Percentiles rank a stretch among this genome's conserved stretches.
phyloP scores from a whole-genome alignment of 305 asterid species.

The Salvia sclarea region DNA sequence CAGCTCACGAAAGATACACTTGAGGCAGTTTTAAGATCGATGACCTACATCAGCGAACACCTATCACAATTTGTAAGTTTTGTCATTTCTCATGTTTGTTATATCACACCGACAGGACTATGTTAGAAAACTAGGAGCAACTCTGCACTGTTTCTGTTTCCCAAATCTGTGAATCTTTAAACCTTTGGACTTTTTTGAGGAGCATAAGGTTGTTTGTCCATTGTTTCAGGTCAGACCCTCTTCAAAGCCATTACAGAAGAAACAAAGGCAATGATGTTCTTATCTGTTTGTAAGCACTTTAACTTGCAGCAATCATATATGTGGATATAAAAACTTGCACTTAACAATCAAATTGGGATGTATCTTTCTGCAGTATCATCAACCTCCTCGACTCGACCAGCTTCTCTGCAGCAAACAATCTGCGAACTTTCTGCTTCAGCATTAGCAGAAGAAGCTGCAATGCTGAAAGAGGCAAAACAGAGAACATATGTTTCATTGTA shows the following conservation, averaged over 20 bases:
- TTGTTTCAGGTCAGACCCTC: slow-evolving; percentile 36
- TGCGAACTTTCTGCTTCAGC: neutral
- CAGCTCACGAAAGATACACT: slow-evolving; percentile 46
- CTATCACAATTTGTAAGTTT: slow-evolving; percentile 38
- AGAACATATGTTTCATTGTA: too few species aligned
- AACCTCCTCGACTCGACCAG: neutral
- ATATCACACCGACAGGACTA: neutral
- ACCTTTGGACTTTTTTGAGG: too few species aligned
- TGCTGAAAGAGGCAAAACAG: neutral
- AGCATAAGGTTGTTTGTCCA: neutral
- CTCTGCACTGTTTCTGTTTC: neutral
- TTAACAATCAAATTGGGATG: neutral
- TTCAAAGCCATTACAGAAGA: slow-evolving; percentile 39
- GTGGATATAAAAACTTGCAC: too few species aligned
- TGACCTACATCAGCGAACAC: slow-evolving; percentile 46
- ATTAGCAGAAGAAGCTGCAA: neutral
- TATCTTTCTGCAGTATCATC: neutral
- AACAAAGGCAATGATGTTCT: slow-evolving; percentile 30
- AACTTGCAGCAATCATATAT: too few species aligned
- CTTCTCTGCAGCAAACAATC: neutral
- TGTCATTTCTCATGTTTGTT: slow-evolving; percentile 2
- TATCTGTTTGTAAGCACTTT: neutral
- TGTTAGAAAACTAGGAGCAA: neutral
- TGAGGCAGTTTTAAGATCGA: slow-evolving; percentile 51
- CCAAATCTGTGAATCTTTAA: neutral